Evolutionary conservation across 179 eudicot species (phyloP).

Genomic region (Spergularia azorica): DNA sequence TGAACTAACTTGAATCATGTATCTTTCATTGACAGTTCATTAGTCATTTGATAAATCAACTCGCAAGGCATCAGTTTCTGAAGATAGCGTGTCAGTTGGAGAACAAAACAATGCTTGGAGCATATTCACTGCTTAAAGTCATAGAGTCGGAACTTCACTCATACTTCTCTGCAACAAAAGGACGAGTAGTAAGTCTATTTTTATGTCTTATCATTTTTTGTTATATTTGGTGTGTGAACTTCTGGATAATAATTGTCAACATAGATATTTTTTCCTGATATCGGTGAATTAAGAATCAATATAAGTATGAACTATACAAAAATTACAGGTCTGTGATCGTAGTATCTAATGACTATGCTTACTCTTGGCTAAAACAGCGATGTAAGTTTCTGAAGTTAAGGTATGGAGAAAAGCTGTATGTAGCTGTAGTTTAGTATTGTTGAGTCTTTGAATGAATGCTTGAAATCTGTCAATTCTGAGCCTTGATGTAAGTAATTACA

Average conservation of each 20-base stretch:
- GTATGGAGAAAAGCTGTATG: not conserved
- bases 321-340: not conserved
- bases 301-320: not conserved
- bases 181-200: constrained; percentile 82
- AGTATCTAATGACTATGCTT: not conserved
- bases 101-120: constrained; percentile 98
- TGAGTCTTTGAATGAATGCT: not conserved
- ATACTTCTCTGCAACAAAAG: constrained; percentile 80
- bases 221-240: not conserved
- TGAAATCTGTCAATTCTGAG: not conserved
- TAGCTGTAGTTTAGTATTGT: not conserved
- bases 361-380: not conserved
- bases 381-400: too few relatives aligned
- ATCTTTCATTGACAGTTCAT: constrained; percentile 61
- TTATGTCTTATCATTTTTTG: not conserved
- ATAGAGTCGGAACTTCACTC: constrained; percentile 92
- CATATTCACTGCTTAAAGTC: constrained; percentile 89
- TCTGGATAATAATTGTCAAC: not conserved
- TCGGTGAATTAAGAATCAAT: not conserved
- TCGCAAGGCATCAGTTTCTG: constrained; percentile 87
- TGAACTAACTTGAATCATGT: constrained; percentile 19
- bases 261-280: constrained; percentile 6
- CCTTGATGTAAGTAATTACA: not conserved
- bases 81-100: constrained; percentile 95
- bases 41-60: constrained; percentile 89